A percentile compares a stretch with the other conserved stretches of the same genome.
Evolutionary conservation across 805 yeast genomes (phyloP).

Genomic region (Candida vartiovaarae): DNA sequence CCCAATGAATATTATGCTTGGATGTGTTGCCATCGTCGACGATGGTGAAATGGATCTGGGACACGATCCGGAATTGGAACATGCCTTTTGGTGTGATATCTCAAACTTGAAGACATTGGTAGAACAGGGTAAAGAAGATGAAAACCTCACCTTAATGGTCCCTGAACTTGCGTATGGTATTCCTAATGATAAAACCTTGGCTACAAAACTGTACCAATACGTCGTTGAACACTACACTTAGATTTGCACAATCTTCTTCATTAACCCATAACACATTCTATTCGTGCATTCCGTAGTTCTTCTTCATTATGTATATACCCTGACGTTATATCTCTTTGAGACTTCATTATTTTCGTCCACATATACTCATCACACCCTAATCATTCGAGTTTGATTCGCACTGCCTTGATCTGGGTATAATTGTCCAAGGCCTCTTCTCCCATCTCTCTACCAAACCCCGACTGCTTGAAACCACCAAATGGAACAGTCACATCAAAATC

Average conservation of each 20-base stretch:
- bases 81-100: slow-evolving; percentile 78
- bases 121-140: slow-evolving; percentile 21
- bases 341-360: background rate
- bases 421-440: slow-evolving; percentile 71
- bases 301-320: background rate
- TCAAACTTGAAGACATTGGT: slow-evolving; percentile 38
- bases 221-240: slow-evolving; percentile 15
- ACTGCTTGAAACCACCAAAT: slow-evolving; percentile 76
- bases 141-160: slow-evolving; percentile 10
- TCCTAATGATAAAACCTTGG: slow-evolving; percentile 23
- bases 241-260: background rate
- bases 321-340: background rate
- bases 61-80: slow-evolving; percentile 78
- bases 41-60: slow-evolving; percentile 65
- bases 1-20: slow-evolving; percentile 90
- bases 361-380: slow-evolving; percentile 4
- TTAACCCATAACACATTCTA: background rate
- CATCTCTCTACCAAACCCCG: slow-evolving; percentile 85
- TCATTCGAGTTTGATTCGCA: slow-evolving; percentile 41
- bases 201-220: slow-evolving; percentile 18
- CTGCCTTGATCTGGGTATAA: slow-evolving; percentile 71
- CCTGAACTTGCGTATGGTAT: slow-evolving; percentile 15
- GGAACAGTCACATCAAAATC: slow-evolving; percentile 72
- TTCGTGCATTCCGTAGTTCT: background rate
- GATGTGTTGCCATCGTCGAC: slow-evolving; percentile 71